Percentiles rank a stretch among this genome's conserved stretches.
These are phyloP conservation scores for Keithomyces neogunnii DNA, from an alignment of 2,329 filamentous ascomycete genomes.

Conservation along the genomic window DNA sequence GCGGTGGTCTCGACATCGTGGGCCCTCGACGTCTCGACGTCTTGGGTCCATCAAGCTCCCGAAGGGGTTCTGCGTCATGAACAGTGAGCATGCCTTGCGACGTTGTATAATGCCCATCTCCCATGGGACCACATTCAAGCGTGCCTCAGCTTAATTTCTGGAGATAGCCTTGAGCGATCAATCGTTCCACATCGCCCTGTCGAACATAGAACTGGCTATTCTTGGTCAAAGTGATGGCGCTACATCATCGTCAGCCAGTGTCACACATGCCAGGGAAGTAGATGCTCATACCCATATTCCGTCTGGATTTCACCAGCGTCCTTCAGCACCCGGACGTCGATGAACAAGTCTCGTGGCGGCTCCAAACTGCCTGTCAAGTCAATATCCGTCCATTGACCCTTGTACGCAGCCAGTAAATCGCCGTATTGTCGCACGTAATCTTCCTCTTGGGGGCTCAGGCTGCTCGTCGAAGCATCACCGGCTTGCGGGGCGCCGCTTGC, in stretches of 20 bases:
- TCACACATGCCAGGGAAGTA: neutral
- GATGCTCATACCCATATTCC: conserved; percentile 87
- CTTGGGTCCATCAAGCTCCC: neutral
- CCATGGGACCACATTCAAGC: neutral
- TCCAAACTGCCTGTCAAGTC: conserved; percentile 91
- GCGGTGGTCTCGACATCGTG: no score
- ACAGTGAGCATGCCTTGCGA: neutral
- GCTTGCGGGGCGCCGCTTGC: conserved; percentile 23
- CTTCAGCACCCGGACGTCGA: conserved; percentile 90
- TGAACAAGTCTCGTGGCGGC: conserved; percentile 90
- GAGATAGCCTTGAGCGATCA: conserved; percentile 91
- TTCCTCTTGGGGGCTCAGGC: conserved; percentile 89
- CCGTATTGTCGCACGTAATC: conserved; percentile 91
- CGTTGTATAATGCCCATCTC: neutral
- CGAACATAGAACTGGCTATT: conserved; percentile 98
- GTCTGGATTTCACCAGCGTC: conserved; percentile 98
- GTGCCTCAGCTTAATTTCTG: conserved; percentile 69
- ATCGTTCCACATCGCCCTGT: conserved; percentile 86
- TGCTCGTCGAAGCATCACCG: conserved; percentile 54
- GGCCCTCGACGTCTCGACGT: no score
- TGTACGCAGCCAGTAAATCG: conserved; percentile 89
- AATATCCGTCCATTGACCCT: conserved; percentile 97
- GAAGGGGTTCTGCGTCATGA: no score
- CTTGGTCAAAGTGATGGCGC: conserved; percentile 90
- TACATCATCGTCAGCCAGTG: conserved; percentile 28